Evolutionary conservation across 345 rosid species (phyloP), one percentile per base, ranked within the genome.

Genomic region (Hirschfeldia incana): DNA sequence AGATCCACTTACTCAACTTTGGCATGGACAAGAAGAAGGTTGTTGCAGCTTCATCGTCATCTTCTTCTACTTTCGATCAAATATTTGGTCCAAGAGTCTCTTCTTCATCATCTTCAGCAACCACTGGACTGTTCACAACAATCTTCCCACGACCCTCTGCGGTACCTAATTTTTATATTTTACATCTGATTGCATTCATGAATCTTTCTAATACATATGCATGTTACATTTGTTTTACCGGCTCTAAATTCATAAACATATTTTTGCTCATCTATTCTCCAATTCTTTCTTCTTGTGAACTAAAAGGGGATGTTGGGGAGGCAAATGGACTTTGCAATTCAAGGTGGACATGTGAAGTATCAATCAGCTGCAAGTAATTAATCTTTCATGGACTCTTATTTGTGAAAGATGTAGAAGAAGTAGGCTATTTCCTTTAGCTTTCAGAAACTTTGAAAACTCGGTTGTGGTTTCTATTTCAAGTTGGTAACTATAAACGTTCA

Each of bases 301-400:
- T 8, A 51, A 74, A 74, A 74, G 78, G 87, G 53, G 60, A 82
- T 58, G 81, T 37, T 85, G 73, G 83, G 75, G 69, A 81, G 83
- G 69, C 76, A 79, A 73, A 85, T 12, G 69, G 88, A 77, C n/a
- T 75, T 75, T 46, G 80, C 77, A 53, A 81, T 81, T 83, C 91
- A 82, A 66, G 83, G 66, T 66, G 83, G 86, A 29, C 76, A 71
- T 77, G 67, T 80, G 62, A 86, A 76, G 76, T 83, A 81, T 84
- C 85, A 81, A 57, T 76, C n/a, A n/a, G n/a, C 73, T 74, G 86
- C 85, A 81, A 88, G 95, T 87, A 74, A 74, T 62, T 36, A 26
- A 68, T 29, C 12, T 36, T 57, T 73, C 76, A 59, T 4, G 63
- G 33, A n/a, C 7, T 73, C 4, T 58, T 4, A 11, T 62, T 58